phyloP scores from a whole-genome alignment of 768 basidiomycete genomes.

The Cystofilobasidium macerans region DNA sequence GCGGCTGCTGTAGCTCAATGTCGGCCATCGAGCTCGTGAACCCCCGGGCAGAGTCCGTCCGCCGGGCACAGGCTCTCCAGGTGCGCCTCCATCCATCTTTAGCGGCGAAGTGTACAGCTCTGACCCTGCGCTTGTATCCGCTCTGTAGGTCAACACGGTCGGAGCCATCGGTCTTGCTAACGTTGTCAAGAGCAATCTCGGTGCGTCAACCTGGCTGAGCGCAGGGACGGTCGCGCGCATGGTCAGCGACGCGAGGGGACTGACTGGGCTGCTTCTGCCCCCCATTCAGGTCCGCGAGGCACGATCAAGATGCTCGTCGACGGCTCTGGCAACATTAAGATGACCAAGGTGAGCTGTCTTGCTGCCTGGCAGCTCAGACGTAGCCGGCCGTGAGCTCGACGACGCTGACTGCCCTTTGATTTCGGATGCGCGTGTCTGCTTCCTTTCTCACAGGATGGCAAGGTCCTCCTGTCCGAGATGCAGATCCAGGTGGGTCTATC shows the following conservation, averaged over 20 bases:
- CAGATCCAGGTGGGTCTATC: conserved; percentile 54
- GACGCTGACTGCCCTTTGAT: not conserved
- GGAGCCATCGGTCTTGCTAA: conserved; percentile 95
- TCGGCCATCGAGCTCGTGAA: conserved; percentile 73
- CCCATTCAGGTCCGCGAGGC: conserved; percentile 68
- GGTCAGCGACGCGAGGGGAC: not conserved
- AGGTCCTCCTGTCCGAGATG: conserved; percentile 97
- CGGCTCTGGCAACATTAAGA: conserved; percentile 95
- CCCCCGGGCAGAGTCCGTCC: conserved; percentile 86
- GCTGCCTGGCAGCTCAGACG: not conserved
- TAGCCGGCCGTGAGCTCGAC: not conserved
- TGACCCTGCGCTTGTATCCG: conserved; percentile 20
- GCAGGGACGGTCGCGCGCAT: not conserved
- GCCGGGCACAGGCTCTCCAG: conserved; percentile 82
- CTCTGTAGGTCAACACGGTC: conserved; percentile 67
- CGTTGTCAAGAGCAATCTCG: conserved; percentile 94
- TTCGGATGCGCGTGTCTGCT: not conserved
- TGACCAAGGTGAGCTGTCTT: conserved; percentile 61
- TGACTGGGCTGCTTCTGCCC: conserved; percentile 1
- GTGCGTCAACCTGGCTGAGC: too few species aligned
- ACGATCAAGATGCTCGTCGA: conserved; percentile 99
- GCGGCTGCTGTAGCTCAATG: conserved; percentile 6
- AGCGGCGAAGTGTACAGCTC: not conserved
- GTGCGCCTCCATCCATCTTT: conserved; percentile 40
- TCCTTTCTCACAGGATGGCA: conserved; percentile 59